These are phyloP conservation scores for Diaporthe ampelina DNA, from an alignment of 2,329 filamentous ascomycete genomes.

Conservation along the genomic window DNA sequence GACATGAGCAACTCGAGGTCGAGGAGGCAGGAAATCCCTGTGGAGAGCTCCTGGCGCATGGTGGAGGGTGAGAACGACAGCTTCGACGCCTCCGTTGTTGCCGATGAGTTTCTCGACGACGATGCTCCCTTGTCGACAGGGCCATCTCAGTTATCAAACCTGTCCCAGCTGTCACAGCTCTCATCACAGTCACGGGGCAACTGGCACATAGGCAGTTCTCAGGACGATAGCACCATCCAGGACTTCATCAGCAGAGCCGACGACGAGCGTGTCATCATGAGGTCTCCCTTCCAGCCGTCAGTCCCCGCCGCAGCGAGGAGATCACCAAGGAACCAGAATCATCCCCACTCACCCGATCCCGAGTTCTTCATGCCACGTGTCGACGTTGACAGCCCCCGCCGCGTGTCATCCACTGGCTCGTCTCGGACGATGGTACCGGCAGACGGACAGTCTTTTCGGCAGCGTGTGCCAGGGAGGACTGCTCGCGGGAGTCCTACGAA, in stretches of 20 bases:
- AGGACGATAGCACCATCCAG: conserved; percentile 66
- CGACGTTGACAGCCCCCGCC: conserved; percentile 55
- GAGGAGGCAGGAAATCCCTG: conserved; percentile 52
- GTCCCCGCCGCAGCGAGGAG: conserved; percentile 56
- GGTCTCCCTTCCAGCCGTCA: conserved; percentile 69
- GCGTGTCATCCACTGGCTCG: conserved; percentile 51
- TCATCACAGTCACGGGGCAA: conserved; percentile 49
- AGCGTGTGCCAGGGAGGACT: conserved; percentile 44
- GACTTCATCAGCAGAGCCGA: conserved; percentile 67
- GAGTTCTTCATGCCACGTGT: conserved; percentile 68
- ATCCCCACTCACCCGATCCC: conserved; percentile 60
- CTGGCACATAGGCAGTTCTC: conserved; percentile 60
- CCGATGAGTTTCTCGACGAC: conserved; percentile 59
- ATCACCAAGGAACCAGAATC: conserved; percentile 45
- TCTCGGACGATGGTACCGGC: conserved; percentile 52
- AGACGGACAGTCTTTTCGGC: conserved; percentile 46
- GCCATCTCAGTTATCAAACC: conserved; percentile 61
- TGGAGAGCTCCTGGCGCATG: conserved; percentile 72
- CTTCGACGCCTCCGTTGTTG: conserved; percentile 69
- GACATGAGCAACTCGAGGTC: conserved; percentile 36
- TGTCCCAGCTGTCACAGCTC: conserved; percentile 49
- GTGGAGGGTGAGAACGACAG: conserved; percentile 73
- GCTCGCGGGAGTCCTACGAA: conserved; percentile 44
- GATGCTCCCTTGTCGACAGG: conserved; percentile 56
- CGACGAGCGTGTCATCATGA: conserved; percentile 68